phyloP scores from a whole-genome alignment of 306 rosid species.

The Fagus sylvatica region DNA sequence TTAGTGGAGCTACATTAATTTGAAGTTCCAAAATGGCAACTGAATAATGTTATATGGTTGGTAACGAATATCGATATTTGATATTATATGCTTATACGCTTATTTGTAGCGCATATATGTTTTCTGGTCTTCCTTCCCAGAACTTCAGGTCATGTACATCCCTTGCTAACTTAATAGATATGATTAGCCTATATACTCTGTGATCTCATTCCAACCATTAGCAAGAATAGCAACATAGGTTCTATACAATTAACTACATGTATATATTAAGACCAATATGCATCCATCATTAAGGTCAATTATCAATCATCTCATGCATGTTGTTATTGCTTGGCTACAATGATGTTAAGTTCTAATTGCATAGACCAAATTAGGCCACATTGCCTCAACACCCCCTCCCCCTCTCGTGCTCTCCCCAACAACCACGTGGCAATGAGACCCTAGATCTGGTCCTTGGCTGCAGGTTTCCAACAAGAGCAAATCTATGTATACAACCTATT shows the following conservation, averaged over 20 bases:
- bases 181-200: neutral
- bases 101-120: neutral
- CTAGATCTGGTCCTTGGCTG: too few relatives aligned
- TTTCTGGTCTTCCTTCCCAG: neutral
- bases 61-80: neutral
- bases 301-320: neutral
- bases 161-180: neutral
- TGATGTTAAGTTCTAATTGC: neutral
- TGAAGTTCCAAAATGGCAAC: neutral
- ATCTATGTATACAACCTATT: too few relatives aligned
- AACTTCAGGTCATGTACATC: neutral
- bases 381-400: neutral
- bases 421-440: neutral
- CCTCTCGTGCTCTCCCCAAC: neutral
- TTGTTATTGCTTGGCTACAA: neutral
- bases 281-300: too few relatives aligned
- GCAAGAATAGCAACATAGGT: neutral
- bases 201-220: neutral
- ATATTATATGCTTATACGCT: neutral
- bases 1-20: conserved; percentile 5
- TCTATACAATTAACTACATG: neutral
- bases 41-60: neutral
- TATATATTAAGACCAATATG: too few relatives aligned
- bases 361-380: too few relatives aligned
- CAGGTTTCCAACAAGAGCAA: too few relatives aligned